A percentile compares a stretch with the other conserved stretches of the same genome.
These are phyloP conservation scores for Ophiostoma angusticollis DNA, from an alignment of 2,329 filamentous ascomycete genomes.

Conservation along the genomic window DNA sequence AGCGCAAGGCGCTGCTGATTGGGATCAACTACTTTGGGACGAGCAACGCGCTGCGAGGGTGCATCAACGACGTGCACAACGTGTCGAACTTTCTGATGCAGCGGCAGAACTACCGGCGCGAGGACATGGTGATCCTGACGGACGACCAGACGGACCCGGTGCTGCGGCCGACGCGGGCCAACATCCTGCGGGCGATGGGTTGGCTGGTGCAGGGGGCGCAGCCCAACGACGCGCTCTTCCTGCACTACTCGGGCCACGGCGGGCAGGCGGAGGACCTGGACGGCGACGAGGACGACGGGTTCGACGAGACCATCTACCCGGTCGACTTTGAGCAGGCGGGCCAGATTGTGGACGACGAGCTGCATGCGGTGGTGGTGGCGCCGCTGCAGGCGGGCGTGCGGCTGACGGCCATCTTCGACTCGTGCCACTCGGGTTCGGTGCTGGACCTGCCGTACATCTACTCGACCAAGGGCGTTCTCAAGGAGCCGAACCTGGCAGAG, in stretches of 20 bases:
- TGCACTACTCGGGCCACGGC: conserved; percentile 67
- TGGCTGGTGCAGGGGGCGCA: conserved; percentile 61
- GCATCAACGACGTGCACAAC: conserved; percentile 73
- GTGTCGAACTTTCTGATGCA: conserved; percentile 58
- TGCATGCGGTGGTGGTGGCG: conserved; percentile 60
- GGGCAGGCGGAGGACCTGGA: conserved; percentile 62
- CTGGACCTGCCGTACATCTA: conserved; percentile 57
- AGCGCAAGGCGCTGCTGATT: conserved; percentile 61
- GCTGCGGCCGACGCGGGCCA: conserved; percentile 61
- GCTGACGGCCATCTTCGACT: conserved; percentile 51
- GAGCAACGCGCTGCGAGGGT: conserved; percentile 57
- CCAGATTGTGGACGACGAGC: conserved; percentile 73
- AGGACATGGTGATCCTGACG: conserved; percentile 70
- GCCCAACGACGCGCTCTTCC: conserved; percentile 64
- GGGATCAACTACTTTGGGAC: conserved; percentile 74
- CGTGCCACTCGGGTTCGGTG: conserved; percentile 54
- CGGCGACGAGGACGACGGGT: conserved; percentile 66
- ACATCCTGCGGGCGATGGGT: conserved; percentile 62
- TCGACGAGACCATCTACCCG: conserved; percentile 68
- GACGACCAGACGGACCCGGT: conserved; percentile 60
- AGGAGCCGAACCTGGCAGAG: conserved; percentile 55
- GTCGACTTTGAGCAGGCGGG: conserved; percentile 59
- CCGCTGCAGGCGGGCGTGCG: conserved; percentile 44
- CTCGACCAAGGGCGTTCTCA: conserved; percentile 55
- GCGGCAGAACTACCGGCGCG: conserved; percentile 56